Evolutionary conservation across 2,329 filamentous ascomycete species (phyloP), one percentile per base, ranked within the genome.

Genomic region (Xylariaceae sp.): DNA sequence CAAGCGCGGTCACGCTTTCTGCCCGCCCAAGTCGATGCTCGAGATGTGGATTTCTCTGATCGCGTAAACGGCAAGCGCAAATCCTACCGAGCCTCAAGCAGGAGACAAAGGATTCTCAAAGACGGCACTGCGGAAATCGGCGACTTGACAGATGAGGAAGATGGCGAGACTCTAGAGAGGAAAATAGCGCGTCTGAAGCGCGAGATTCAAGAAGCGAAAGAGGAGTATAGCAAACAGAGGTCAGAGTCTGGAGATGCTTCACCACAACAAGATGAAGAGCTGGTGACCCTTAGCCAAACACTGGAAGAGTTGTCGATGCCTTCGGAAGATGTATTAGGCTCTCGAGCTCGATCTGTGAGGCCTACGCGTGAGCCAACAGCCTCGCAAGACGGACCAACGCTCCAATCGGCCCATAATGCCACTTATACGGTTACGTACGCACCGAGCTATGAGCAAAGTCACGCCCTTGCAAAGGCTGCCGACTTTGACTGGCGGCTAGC

Each of bases 1-100:
- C 83, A 90, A 71, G 94, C 94, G 49, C 87, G 93, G 58, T 86
- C 84, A 37, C 85, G 87, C 49, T 99, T 99, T 72, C 80, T 88
- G 57, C 87, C 89, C 2, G 80, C 88, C 8, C 82, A 84, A 47
- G 85, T 96, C 37, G 89, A 96, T 70, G 87, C 91, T 4, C 82
- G 82, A 55, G 85, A 88, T 18, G 90, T 88, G 23, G 90, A 97
- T 74, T 94, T 97, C 73, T 96, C 92, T 2, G 92, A 97, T 74
- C 88, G 92, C 56, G 86, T 97, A 44, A 86, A 86, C 60, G 85
- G 85, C 51, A 93, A 93, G 73, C 84, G 90, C 63, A 90, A 89
- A 74, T 90, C 90, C 23, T 97, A 97, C 77, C 87, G 86, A 66
- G 86, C 87, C 42, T 87, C 88, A 5, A 89, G 82, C 52, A 83